Evolutionary conservation across 2,329 filamentous ascomycete genomes (phyloP).

Genomic region (Aspergillus piperis): DNA sequence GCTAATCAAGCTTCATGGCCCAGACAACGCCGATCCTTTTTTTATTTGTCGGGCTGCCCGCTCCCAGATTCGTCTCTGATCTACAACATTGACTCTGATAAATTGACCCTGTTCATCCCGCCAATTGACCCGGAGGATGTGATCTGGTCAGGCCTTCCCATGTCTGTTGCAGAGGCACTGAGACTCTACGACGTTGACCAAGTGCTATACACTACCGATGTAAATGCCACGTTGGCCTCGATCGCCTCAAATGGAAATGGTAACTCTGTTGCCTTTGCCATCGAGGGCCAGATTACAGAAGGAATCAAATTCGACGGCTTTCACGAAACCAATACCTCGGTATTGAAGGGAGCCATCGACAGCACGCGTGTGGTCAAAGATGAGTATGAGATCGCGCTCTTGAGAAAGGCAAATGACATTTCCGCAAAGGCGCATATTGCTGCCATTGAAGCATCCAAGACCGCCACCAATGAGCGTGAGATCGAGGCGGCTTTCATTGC

Average conservation of each 20-base stretch:
- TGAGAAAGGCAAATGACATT: conserved; percentile 78
- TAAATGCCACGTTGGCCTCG: conserved; percentile 70
- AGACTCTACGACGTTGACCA: conserved; percentile 78
- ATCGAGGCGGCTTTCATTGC: conserved; percentile 76
- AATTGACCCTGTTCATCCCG: conserved; percentile 86
- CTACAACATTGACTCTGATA: conserved; percentile 74
- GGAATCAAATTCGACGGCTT: conserved; percentile 71
- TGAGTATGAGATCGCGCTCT: conserved; percentile 78
- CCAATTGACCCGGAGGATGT: conserved; percentile 83
- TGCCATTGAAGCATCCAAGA: conserved; percentile 65
- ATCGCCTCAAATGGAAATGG: conserved; percentile 39
- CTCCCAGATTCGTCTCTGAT: conserved; percentile 77
- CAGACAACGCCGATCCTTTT: conserved; percentile 89
- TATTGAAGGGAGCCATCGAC: conserved; percentile 73
- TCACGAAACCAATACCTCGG: conserved; percentile 60
- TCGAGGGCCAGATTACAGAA: conserved; percentile 74
- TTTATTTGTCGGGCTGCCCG: conserved; percentile 85
- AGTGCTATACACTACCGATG: conserved; percentile 69
- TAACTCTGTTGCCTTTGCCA: conserved; percentile 67
- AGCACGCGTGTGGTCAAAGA: conserved; percentile 79
- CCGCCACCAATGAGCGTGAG: conserved; percentile 74
- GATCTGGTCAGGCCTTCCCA: conserved; percentile 88
- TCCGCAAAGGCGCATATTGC: conserved; percentile 74
- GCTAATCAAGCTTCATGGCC: conserved; percentile 14
- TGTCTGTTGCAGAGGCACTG: conserved; percentile 73